Evolutionary conservation across 108 stramenopile species (phyloP), one percentile per base, ranked within the genome.

Genomic region (Epipyxis sp.): DNA sequence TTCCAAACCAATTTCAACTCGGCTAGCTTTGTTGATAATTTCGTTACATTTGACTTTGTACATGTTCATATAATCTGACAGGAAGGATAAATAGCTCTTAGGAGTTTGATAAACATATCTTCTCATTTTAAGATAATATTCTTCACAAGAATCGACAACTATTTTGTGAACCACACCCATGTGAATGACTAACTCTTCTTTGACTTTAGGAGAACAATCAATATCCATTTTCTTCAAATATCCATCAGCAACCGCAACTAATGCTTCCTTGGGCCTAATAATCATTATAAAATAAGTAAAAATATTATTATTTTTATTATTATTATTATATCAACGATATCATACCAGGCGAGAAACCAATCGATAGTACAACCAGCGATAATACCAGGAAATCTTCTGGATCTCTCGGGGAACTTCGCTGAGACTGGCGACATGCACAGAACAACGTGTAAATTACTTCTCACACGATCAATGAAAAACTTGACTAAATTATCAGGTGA

Each of bases 281-380:
- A n/a, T n/a, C n/a, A n/a, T n/a, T n/a, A n/a, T n/a, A n/a, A n/a
- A n/a, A n/a, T n/a, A n/a, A n/a, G n/a, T n/a, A n/a, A n/a, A n/a
- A n/a, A n/a, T n/a, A n/a, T n/a, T n/a, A n/a, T n/a, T n/a, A n/a
- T n/a, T n/a, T n/a, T n/a, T n/a, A n/a, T n/a, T n/a, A n/a, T n/a
- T n/a, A n/a, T n/a, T n/a, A n/a, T n/a, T n/a, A n/a, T n/a, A n/a
- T n/a, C n/a, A n/a, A n/a, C n/a, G n/a, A n/a, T n/a, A n/a, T n/a
- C n/a, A n/a, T n/a, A n/a, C 89, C 89, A 90, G 41, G 86, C 46
- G n/a, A 90, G 78, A 87, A 87, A 88, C 87, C 88, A 88, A 83
- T 90, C 84, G 57, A 90, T 87, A 39, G 83, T 84, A 58, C 84
- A 81, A 16, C 81, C 81, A 58, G 85, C 80, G 72, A 88, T 78